phyloP scores from a whole-genome alignment of 2,329 filamentous ascomycete genomes.

The Helotiales sp. region DNA sequence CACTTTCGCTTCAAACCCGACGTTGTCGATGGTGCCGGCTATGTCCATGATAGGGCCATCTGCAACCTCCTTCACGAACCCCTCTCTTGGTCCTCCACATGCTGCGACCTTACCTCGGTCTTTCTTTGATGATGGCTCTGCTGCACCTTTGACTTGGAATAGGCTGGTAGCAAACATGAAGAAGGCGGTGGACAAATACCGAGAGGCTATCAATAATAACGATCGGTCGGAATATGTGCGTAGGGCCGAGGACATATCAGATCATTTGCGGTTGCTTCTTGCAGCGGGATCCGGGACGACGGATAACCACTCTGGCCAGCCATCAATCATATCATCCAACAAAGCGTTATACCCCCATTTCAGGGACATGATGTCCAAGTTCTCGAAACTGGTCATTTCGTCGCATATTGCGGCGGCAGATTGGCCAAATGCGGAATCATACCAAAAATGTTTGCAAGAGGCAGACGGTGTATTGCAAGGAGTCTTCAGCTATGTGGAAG shows the following conservation, averaged over 20 bases:
- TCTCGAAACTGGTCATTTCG: slow-evolving; percentile 97
- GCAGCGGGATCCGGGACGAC: slow-evolving; percentile 95
- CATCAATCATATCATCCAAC: slow-evolving; percentile 98
- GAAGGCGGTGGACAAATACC: slow-evolving; percentile 83
- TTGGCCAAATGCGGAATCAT: slow-evolving; percentile 90
- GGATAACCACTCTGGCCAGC: slow-evolving; percentile 97
- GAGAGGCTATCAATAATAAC: slow-evolving; percentile 81
- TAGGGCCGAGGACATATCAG: slow-evolving; percentile 95
- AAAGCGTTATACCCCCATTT: slow-evolving; percentile 97
- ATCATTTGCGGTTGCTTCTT: slow-evolving; percentile 89
- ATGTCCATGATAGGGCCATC: slow-evolving; percentile 33
- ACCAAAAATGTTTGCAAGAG: slow-evolving; percentile 93
- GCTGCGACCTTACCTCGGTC: slow-evolving; percentile 67
- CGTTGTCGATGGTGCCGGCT: slow-evolving; percentile 52
- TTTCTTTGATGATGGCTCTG: slow-evolving; percentile 88
- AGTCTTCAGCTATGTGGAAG: slow-evolving; percentile 94
- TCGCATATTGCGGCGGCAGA: slow-evolving; percentile 97
- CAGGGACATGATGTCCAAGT: slow-evolving; percentile 99
- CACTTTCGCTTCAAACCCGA: slow-evolving; percentile 50
- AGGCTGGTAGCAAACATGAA: slow-evolving; percentile 91
- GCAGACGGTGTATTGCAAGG: slow-evolving; percentile 94
- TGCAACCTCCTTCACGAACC: slow-evolving; percentile 59
- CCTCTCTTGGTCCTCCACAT: slow-evolving; percentile 32
- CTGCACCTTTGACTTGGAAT: slow-evolving; percentile 83
- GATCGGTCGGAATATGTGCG: slow-evolving; percentile 89